Conservation (phyloP, 2,329 filamentous ascomycete genomes). For the Aureobasidium mangrovei region DNA sequence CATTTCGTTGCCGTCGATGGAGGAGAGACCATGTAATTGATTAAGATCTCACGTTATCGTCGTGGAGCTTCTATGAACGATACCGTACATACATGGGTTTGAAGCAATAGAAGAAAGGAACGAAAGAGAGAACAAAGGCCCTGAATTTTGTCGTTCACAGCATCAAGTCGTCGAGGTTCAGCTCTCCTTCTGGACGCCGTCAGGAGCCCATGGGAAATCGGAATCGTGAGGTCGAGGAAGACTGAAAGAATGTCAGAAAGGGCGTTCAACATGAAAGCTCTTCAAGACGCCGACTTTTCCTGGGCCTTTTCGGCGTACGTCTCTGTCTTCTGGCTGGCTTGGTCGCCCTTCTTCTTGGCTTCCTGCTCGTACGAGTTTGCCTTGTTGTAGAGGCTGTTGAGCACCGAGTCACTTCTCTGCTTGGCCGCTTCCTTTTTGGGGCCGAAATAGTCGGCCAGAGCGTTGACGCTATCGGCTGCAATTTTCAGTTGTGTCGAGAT, state of each 20-base stretch:
- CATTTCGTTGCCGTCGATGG: no score
- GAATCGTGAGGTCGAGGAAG: background rate
- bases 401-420: conserved; percentile 26
- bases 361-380: conserved; percentile 17
- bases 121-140: background rate
- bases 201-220: conserved; percentile 7
- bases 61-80: conserved; percentile 8
- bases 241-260: conserved; percentile 4
- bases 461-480: conserved; percentile 26
- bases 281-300: conserved; percentile 20
- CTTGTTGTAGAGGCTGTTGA: conserved; percentile 23
- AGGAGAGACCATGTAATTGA: background rate
- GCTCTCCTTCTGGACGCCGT: conserved; percentile 1
- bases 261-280: conserved; percentile 7
- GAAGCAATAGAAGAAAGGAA: conserved; percentile 1
- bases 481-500: conserved; percentile 29
- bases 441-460: conserved; percentile 25
- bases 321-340: background rate
- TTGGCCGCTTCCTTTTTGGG: conserved; percentile 28
- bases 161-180: background rate
- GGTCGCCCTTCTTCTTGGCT: conserved; percentile 20
- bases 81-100: conserved; percentile 9
- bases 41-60: background rate
- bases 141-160: background rate
- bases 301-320: conserved; percentile 24